Percentiles rank a stretch among this genome's conserved stretches.
Conservation (phyloP, 1,139 yeast species). For the Pichia norvegensis region DNA sequence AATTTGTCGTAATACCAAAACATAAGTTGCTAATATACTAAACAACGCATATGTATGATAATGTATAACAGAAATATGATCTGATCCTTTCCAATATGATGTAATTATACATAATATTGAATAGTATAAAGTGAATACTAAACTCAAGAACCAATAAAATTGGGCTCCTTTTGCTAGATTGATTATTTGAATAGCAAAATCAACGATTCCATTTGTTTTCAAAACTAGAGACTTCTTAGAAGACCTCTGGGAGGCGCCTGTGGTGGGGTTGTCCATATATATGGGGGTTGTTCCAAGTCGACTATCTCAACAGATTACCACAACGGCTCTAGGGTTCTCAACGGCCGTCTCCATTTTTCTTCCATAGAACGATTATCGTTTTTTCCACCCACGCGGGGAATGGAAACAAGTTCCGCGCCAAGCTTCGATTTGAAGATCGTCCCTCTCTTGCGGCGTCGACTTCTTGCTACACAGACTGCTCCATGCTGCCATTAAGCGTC, state of each 20-base stretch:
- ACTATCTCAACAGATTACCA: too few relatives aligned
- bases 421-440: too few relatives aligned
- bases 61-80: conserved; percentile 26
- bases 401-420: too few relatives aligned
- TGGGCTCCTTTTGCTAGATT: conserved; percentile 33
- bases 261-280: background rate
- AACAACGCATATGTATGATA: conserved; percentile 36
- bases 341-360: background rate
- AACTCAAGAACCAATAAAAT: conserved; percentile 49
- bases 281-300: too few relatives aligned
- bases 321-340: too few relatives aligned
- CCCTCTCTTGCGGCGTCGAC: too few relatives aligned
- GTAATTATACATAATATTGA: conserved; percentile 30
- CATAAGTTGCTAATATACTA: conserved; percentile 39
- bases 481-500: too few relatives aligned
- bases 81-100: conserved; percentile 30
- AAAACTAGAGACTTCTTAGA: background rate
- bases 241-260: background rate
- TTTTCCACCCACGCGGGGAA: too few relatives aligned
- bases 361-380: background rate
- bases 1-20: conserved; percentile 42
- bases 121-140: conserved; percentile 34
- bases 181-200: conserved; percentile 6
- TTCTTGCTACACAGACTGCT: too few relatives aligned
- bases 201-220: background rate